Percentiles rank a stretch among this genome's conserved stretches.
Conservation (phyloP, 768 basidiomycete species). For the Suillus luteus region DNA sequence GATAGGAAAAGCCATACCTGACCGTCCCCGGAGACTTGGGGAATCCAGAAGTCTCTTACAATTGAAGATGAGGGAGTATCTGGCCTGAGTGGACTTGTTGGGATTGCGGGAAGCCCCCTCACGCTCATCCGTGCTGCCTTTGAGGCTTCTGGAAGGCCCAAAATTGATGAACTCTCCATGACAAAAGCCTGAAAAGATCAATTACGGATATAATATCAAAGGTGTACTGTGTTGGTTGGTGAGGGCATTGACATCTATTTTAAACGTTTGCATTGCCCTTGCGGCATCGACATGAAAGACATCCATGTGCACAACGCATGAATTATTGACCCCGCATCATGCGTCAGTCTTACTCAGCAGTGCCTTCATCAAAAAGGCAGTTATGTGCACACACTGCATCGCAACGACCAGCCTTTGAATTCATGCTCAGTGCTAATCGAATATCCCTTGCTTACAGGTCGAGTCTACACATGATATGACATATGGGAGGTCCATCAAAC, state of each 20-base stretch:
- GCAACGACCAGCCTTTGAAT: not conserved
- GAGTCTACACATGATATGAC: not conserved
- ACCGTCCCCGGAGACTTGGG: constrained; percentile 76
- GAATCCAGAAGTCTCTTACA: constrained; percentile 84
- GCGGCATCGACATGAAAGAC: not conserved
- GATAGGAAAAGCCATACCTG: constrained; percentile 54
- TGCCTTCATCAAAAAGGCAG: constrained; percentile 3
- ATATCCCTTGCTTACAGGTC: not conserved
- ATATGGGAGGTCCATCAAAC: constrained; percentile 9
- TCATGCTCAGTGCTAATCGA: not conserved
- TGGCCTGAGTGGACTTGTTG: constrained; percentile 11
- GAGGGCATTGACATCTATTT: not conserved
- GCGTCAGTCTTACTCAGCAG: not conserved
- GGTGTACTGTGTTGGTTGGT: not conserved
- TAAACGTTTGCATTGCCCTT: constrained; percentile 2
- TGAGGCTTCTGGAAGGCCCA: constrained; percentile 10
- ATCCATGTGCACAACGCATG: not conserved
- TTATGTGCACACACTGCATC: not conserved
- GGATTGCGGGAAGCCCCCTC: constrained; percentile 33
- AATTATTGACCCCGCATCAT: constrained; percentile 6
- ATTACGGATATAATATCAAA: not conserved
- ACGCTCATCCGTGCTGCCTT: constrained; percentile 22
- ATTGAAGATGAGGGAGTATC: constrained; percentile 31
- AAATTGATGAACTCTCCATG: constrained; percentile 22
- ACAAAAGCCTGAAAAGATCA: constrained; percentile 14